Evolutionary conservation across 2,329 filamentous ascomycete genomes (phyloP).

Genomic region (Emergomyces pasteurianus): DNA sequence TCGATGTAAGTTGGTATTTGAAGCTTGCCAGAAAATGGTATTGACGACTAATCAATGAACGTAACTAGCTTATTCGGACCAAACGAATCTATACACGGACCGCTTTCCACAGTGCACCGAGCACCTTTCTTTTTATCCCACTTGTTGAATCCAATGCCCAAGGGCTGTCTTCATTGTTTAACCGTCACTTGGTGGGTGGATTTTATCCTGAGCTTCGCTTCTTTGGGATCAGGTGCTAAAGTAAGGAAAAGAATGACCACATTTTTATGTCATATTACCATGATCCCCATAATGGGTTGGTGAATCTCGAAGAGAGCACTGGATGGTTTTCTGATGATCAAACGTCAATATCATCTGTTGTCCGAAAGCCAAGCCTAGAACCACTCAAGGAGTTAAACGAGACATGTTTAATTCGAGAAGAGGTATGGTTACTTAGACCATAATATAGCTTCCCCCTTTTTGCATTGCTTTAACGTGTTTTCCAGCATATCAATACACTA

Average conservation of each 20-base stretch:
- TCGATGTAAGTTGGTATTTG: conserved; percentile 36
- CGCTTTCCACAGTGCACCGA: conserved; percentile 60
- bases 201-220: background rate
- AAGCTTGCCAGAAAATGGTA: background rate
- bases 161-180: conserved; percentile 22
- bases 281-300: conserved; percentile 56
- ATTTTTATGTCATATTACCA: conserved; percentile 86
- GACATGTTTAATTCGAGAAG: conserved; percentile 1
- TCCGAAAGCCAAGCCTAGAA: conserved; percentile 17
- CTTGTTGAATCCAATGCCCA: conserved; percentile 41
- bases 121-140: conserved; percentile 67
- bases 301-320: conserved; percentile 56
- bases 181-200: conserved; percentile 29
- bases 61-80: conserved; percentile 62
- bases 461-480: background rate
- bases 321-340: conserved; percentile 26
- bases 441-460: background rate
- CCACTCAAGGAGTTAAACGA: background rate
- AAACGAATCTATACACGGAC: conserved; percentile 66
- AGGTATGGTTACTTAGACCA: background rate
- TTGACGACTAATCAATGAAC: conserved; percentile 14
- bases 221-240: background rate
- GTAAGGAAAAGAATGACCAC: conserved; percentile 51
- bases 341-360: conserved; percentile 25
- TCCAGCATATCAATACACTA: conserved; percentile 43